Percentiles rank a stretch among this genome's conserved stretches.
phyloP scores from a whole-genome alignment of 345 rosid species.

The Turritis glabra region DNA sequence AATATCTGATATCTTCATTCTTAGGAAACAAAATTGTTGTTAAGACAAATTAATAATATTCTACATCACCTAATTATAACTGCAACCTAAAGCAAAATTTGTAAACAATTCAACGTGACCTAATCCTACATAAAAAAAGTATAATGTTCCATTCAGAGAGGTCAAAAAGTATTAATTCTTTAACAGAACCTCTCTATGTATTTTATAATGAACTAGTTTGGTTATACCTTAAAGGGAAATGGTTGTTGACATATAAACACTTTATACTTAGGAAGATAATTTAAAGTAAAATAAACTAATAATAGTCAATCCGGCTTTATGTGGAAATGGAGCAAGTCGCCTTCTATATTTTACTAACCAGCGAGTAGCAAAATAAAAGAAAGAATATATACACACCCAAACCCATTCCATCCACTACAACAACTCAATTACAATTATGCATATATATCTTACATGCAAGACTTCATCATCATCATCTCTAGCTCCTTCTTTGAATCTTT shows the following conservation, averaged over 20 bases:
- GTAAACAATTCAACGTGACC: slow-evolving; percentile 32
- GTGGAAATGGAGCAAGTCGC: slow-evolving; percentile 38
- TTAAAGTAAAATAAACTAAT: neutral
- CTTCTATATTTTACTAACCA: slow-evolving; percentile 19
- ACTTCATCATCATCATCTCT: slow-evolving; percentile 19
- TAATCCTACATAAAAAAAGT: slow-evolving; percentile 22
- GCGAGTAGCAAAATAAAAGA: neutral
- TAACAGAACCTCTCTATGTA: neutral
- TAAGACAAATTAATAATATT: neutral
- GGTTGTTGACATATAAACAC: slow-evolving; percentile 26
- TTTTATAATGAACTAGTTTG: slow-evolving; percentile 6
- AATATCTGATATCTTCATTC: neutral
- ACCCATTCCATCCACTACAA: slow-evolving; percentile 28
- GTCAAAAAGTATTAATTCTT: slow-evolving; percentile 31
- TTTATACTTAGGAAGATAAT: neutral
- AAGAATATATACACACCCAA: slow-evolving; percentile 2
- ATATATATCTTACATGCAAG: slow-evolving; percentile 19
- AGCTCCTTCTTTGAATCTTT: neutral
- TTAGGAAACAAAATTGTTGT: neutral
- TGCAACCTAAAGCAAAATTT: slow-evolving; percentile 22
- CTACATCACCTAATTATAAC: slow-evolving; percentile 2
- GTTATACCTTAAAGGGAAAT: slow-evolving; percentile 21
- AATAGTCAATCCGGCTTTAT: neutral
- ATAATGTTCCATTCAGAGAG: neutral
- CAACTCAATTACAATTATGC: slow-evolving; percentile 25